Evolutionary conservation across 192 early-diverging fungal species (phyloP).

Genomic region (Mortierella alpina): DNA sequence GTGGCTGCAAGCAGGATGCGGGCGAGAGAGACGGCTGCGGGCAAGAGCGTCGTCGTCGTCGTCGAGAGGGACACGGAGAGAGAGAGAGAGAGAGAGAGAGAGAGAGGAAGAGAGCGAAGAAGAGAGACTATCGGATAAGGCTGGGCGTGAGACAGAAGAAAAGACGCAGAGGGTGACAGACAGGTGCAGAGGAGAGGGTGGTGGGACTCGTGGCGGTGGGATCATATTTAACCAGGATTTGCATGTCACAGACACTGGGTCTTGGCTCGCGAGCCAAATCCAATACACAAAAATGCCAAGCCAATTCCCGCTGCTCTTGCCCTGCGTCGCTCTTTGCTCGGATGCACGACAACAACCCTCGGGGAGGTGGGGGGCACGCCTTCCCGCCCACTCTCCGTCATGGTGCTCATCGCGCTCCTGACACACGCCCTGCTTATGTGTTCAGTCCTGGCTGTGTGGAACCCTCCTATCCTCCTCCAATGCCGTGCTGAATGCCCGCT

Average conservation of each 20-base stretch:
- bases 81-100: background rate
- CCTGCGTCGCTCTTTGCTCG: too few relatives aligned
- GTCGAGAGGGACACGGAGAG: background rate
- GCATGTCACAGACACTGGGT: background rate
- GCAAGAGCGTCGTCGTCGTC: background rate
- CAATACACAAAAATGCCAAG: constrained; percentile 4
- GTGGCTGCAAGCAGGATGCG: background rate
- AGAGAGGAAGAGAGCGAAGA: background rate
- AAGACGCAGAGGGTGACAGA: background rate
- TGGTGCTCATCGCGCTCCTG: too few relatives aligned
- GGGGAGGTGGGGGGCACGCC: too few relatives aligned
- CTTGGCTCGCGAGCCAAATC: background rate
- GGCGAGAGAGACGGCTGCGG: too few relatives aligned
- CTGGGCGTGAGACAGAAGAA: background rate
- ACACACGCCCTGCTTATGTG: too few relatives aligned
- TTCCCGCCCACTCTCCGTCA: too few relatives aligned
- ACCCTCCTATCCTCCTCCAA: too few relatives aligned
- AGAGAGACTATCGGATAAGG: background rate
- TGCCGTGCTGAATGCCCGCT: too few relatives aligned
- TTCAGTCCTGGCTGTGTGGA: too few relatives aligned
- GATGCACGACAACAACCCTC: too few relatives aligned
- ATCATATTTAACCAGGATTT: too few relatives aligned
- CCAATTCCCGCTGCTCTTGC: background rate
- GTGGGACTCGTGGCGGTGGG: background rate
- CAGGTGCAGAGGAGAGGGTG: background rate